Base-by-base conservation (phyloP, 495 filamentous ascomycete species). In the Chaetomium cochliodes region DNA sequence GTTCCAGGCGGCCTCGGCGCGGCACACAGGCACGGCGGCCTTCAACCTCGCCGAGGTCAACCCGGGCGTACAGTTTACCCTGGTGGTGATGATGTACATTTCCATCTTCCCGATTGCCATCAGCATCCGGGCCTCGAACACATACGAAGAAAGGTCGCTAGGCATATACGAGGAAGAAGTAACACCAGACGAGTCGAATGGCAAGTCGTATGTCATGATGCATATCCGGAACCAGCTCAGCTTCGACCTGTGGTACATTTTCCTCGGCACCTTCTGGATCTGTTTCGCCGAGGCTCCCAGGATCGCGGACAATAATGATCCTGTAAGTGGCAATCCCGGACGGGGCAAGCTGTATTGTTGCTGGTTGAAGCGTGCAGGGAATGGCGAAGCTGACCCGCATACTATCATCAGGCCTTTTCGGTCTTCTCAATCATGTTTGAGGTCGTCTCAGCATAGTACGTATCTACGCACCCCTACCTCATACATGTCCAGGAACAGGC, bases 11-110 rank as follows among this genome's bases (percentile, higher is more conserved):
- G 82, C 86, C 0, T 86, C 88, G 33, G 94, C 92, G 0, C 82
- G 92, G 65, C 96, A 92, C 7, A 91, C 92, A 5, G 92, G 92
- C 5, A 93, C 93, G 67, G 76, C 88, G 13, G 86, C 88, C 28
- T 82, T 94, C 65, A 87, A 86, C 65, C 74, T 96, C 25, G 77
- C 89, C 9, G 76, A 80, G 1, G 81, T 96, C 18, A 92, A 96
- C 69, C 92, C 92, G 3, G 92, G 88, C 1, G 90, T 96, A 20
- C 92, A 96, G 69, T 90, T 93, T 16, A 93, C 90, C 20, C 93
- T 94, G 76, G 70, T 96, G 72, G 86, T 97, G 74, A 97, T 97
- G 92, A 97, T 97, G 92, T 97, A 97, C 72, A 96, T 97, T 63
- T 93, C 92, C 58, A 89, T 94, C 42, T 90, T 93, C 67, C 92